These are phyloP conservation scores for Dioszegia hungarica DNA, from an alignment of 768 basidiomycete species.

Conservation along the genomic window DNA sequence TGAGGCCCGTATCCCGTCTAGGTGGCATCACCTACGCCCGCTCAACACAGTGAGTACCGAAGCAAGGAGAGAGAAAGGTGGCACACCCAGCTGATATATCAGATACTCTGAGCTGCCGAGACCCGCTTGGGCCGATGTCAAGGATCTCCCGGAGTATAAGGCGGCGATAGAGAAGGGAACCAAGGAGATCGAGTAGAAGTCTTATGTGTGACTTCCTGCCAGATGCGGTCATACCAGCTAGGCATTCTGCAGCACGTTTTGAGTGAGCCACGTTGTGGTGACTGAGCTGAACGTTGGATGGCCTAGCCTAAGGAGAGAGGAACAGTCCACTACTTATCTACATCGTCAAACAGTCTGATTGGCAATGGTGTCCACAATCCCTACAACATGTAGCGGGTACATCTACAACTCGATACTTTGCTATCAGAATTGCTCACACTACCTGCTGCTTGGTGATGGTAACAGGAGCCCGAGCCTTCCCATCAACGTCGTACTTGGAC, in stretches of 20 bases:
- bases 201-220: no score
- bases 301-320: no score
- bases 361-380: no score
- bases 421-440: no score
- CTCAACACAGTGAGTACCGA: conserved; percentile 23
- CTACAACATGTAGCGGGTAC: no score
- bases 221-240: no score
- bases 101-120: conserved; percentile 49
- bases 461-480: background rate
- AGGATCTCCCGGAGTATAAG: conserved; percentile 40
- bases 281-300: no score
- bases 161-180: background rate
- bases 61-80: background rate
- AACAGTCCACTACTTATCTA: no score
- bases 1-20: conserved; percentile 52
- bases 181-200: background rate
- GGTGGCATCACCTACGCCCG: conserved; percentile 52
- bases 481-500: background rate
- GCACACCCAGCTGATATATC: background rate
- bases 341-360: no score
- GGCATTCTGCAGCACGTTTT: no score
- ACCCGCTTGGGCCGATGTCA: conserved; percentile 51
- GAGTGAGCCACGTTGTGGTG: no score
- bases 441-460: background rate
- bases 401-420: no score